A percentile compares a stretch with the other conserved stretches of the same genome.
Evolutionary conservation across 1,284 basidiomycete genomes (phyloP).

Genomic region (Sporisorium reilianum): DNA sequence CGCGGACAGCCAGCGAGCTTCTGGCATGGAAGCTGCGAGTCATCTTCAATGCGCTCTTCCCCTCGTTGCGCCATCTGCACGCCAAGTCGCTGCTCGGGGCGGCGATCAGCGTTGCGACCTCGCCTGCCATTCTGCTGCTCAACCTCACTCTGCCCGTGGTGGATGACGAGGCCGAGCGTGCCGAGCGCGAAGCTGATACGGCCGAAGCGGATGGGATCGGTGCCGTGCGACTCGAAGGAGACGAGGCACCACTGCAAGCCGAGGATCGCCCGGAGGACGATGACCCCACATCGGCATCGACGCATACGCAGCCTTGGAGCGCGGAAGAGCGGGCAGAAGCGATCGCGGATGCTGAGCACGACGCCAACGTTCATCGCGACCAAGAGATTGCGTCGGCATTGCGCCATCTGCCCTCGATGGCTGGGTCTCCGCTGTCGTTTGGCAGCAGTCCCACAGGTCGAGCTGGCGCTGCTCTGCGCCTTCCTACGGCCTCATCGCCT

Average conservation of each 20-base stretch:
- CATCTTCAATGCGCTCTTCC: conserved; percentile 76
- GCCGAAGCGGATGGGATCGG: conserved; percentile 49
- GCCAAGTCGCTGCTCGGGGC: conserved; percentile 80
- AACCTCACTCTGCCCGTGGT: conserved; percentile 93
- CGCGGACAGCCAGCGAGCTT: conserved; percentile 22
- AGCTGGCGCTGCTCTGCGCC: background rate
- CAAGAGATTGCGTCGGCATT: conserved; percentile 53
- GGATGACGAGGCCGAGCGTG: conserved; percentile 72
- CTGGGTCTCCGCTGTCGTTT: conserved; percentile 40
- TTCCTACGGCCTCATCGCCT: conserved; percentile 10
- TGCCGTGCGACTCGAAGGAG: conserved; percentile 60
- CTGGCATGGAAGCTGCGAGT: conserved; percentile 38
- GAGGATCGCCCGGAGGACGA: conserved; percentile 31
- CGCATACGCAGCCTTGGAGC: conserved; percentile 14
- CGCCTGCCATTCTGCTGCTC: conserved; percentile 85
- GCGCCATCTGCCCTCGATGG: conserved; percentile 39
- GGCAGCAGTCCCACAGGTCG: conserved; percentile 20
- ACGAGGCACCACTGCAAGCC: conserved; percentile 41
- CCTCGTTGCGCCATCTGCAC: conserved; percentile 82
- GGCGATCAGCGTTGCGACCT: conserved; percentile 82
- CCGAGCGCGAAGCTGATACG: conserved; percentile 30
- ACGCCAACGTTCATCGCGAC: conserved; percentile 44
- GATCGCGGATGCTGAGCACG: conserved; percentile 25
- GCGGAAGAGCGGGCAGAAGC: conserved; percentile 37
- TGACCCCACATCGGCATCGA: conserved; percentile 5